Base-by-base conservation (phyloP, 2,329 filamentous ascomycete genomes). In the Colletotrichum cereale region DNA sequence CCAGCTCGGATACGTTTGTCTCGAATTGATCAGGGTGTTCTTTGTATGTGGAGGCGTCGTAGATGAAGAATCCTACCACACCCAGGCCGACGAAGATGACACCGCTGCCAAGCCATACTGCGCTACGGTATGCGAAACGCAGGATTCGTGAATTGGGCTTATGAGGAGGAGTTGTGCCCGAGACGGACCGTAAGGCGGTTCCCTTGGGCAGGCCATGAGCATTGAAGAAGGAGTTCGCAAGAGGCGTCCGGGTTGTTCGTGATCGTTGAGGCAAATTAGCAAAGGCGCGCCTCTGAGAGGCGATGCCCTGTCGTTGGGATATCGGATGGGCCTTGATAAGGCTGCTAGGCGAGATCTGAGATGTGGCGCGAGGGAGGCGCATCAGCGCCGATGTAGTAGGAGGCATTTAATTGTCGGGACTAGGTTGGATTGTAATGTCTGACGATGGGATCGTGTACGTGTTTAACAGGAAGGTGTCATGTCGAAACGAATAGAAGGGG, bases 31-130 rank as follows among this genome's bases (percentile, higher is more conserved):
- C 88, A 2, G 88, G 83, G 57, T 91, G 86, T 74, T 95, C 92
- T 71, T 89, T 91, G 84, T 99, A 99, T 18, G 96, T 99, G 58
- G 90, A 92, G 12, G 95, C 92, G 84, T 99, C 96, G 84, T 97
- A 99, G 76, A 96, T 76, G 83, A 99, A 99, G 86, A 99, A 98
- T 60, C 87, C 92, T 26, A 95, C 82, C 8, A 98, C 87, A 7
- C 93, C 86, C 4, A 87, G 83, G 42, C 92, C 91, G 66, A 93
- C 80, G 62, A 96, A 86, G 10, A 91, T 85, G 47, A 96, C 87
- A 61, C 96, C 93, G 70, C 93, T 90, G 48, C 96, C 96, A 29
- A 94, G 82, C 76, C 88, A 89, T 3, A 92, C 90, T 42, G 95
- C 92, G 40, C 89, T 86, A 75, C 92, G 89, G 79, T 93, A 94